Conservation (phyloP, 2,329 filamentous ascomycete species). For the Emergomyces orientalis region DNA sequence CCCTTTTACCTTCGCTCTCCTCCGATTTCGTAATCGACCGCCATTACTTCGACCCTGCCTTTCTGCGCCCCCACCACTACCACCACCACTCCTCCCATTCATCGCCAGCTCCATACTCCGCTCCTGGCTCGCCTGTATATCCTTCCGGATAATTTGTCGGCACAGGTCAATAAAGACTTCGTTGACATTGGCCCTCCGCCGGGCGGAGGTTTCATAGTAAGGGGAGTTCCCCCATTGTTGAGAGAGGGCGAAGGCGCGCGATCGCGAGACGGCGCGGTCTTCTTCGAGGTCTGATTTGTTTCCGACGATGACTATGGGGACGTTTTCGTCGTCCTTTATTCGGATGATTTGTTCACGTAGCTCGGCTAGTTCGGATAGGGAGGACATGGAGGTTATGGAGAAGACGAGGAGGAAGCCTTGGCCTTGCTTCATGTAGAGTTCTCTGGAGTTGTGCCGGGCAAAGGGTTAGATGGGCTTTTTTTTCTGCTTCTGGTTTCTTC, state of each 20-base stretch:
- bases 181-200: constrained; percentile 76
- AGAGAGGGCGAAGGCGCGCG: constrained; percentile 73
- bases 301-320: constrained; percentile 81
- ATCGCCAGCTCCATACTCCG: constrained; percentile 22
- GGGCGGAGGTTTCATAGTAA: constrained; percentile 83
- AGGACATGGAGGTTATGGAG: constrained; percentile 77
- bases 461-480: constrained; percentile 25
- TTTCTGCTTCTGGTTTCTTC: not conserved
- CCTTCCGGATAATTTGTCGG: constrained; percentile 69
- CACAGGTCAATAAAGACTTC: constrained; percentile 82
- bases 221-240: constrained; percentile 78
- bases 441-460: constrained; percentile 38
- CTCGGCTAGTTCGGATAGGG: constrained; percentile 70
- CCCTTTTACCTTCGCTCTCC: constrained; percentile 23
- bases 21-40: constrained; percentile 25
- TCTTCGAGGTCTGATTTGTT: constrained; percentile 90
- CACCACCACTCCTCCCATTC: constrained; percentile 10
- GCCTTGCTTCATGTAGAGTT: constrained; percentile 87
- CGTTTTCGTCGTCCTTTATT: constrained; percentile 78
- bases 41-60: constrained; percentile 28
- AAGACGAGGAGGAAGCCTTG: constrained; percentile 89
- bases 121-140: constrained; percentile 37
- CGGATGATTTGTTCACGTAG: constrained; percentile 82
- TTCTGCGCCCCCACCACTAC: constrained; percentile 28
- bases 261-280: constrained; percentile 66